phyloP scores from a whole-genome alignment of 768 basidiomycete genomes.

The Megacollybia marginata region DNA sequence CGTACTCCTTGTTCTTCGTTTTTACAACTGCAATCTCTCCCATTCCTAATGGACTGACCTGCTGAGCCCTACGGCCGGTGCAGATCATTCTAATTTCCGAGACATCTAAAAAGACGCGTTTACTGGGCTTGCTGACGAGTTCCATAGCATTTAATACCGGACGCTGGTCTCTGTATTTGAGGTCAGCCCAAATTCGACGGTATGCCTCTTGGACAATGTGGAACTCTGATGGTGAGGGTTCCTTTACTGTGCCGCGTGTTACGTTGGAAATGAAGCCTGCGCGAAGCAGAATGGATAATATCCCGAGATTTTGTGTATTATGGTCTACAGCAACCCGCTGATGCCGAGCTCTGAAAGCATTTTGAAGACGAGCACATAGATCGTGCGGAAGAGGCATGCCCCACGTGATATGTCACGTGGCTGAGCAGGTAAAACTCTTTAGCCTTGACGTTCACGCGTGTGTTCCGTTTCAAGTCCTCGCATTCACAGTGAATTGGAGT shows the following conservation, averaged over 20 bases:
- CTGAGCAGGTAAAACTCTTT: too few species aligned
- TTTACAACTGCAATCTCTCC: slow-evolving; percentile 88
- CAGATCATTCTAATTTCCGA: slow-evolving; percentile 74
- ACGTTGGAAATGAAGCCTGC: slow-evolving; percentile 81
- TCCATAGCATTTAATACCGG: slow-evolving; percentile 78
- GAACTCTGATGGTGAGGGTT: slow-evolving; percentile 63
- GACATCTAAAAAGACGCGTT: slow-evolving; percentile 66
- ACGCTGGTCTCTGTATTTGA: slow-evolving; percentile 89
- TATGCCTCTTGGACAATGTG: slow-evolving; percentile 50
- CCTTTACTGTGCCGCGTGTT: slow-evolving; percentile 66
- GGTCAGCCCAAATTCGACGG: slow-evolving; percentile 83
- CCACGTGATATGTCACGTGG: background rate
- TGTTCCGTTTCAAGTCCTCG: too few species aligned
- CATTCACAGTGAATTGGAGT: too few species aligned
- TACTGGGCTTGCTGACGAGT: slow-evolving; percentile 79
- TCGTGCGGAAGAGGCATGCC: slow-evolving; percentile 53
- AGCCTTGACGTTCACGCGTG: too few species aligned
- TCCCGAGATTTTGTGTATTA: slow-evolving; percentile 83
- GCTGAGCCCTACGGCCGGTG: slow-evolving; percentile 74
- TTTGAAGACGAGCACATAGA: slow-evolving; percentile 86
- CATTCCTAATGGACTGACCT: slow-evolving; percentile 77
- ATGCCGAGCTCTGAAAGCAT: slow-evolving; percentile 87
- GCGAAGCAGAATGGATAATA: slow-evolving; percentile 87
- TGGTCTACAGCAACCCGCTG: slow-evolving; percentile 71
- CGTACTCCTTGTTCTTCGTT: slow-evolving; percentile 62